A percentile compares a stretch with the other conserved stretches of the same genome.
Conservation (phyloP, 1,284 basidiomycete species). For the Xerocomus amazonicus region DNA sequence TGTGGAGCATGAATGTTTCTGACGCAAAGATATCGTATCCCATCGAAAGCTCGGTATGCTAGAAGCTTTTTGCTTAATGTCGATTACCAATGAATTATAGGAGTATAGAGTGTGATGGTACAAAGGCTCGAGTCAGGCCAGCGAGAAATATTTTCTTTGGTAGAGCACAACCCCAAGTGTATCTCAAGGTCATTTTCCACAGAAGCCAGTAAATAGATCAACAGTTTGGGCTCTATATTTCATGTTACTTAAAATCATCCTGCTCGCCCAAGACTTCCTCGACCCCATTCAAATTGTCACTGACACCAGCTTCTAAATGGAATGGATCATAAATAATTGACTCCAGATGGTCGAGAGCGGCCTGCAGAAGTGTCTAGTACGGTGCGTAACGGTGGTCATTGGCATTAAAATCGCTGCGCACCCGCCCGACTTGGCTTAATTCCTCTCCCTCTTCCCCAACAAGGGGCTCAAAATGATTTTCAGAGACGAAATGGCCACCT, state of each 20-base stretch:
- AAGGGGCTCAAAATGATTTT: conserved; percentile 55
- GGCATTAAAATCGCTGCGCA: conserved; percentile 88
- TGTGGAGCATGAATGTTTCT: conserved; percentile 45
- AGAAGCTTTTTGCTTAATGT: conserved; percentile 17
- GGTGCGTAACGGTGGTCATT: conserved; percentile 79
- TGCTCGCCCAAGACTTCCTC: conserved; percentile 18
- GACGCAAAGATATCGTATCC: conserved; percentile 9
- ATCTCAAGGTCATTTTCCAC: neutral
- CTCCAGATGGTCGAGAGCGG: conserved; percentile 71
- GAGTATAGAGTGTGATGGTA: no score
- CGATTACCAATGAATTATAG: neutral
- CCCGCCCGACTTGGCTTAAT: conserved; percentile 84
- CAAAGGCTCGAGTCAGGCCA: no score
- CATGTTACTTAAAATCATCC: conserved; percentile 12
- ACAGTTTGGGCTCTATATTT: neutral
- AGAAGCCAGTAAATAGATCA: no score
- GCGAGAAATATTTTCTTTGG: neutral
- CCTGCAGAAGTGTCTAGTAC: conserved; percentile 72
- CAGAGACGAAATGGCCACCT: conserved; percentile 60
- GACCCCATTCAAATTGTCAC: conserved; percentile 15
- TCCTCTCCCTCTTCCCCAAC: conserved; percentile 61
- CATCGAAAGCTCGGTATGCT: conserved; percentile 13
- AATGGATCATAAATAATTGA: conserved; percentile 63
- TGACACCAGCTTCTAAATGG: conserved; percentile 11
- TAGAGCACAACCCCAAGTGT: neutral